Percentiles rank a stretch among this genome's conserved stretches.
These are phyloP conservation scores for Cryptococcus sp. DNA, from an alignment of 1,284 basidiomycete genomes.

Conservation along the genomic window DNA sequence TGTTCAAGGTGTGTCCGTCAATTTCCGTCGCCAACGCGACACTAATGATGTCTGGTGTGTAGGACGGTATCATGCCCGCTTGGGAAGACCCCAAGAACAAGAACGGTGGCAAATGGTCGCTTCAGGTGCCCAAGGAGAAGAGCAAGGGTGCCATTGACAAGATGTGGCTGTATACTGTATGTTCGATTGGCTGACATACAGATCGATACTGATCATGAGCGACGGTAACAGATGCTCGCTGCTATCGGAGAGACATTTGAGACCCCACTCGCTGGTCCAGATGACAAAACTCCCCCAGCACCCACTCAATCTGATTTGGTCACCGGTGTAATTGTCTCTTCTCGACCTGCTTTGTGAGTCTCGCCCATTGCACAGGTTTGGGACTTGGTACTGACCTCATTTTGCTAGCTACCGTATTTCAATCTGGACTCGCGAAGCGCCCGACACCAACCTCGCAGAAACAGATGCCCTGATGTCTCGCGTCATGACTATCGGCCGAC, in stretches of 20 bases:
- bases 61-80: constrained; percentile 92
- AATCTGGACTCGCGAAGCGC: constrained; percentile 91
- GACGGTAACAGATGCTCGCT: constrained; percentile 75
- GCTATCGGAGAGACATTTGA: constrained; percentile 97
- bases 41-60: constrained; percentile 9
- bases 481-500: constrained; percentile 71
- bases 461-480: constrained; percentile 61
- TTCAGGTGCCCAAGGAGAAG: constrained; percentile 96
- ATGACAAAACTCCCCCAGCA: constrained; percentile 44
- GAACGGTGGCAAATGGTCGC: constrained; percentile 96
- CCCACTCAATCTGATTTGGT: constrained; percentile 63
- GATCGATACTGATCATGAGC: neutral
- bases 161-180: constrained; percentile 96
- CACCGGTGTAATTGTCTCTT: constrained; percentile 93
- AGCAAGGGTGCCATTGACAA: constrained; percentile 80
- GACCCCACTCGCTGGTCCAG: constrained; percentile 59
- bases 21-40: neutral
- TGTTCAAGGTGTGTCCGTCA: constrained; percentile 72
- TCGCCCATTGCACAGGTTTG: neutral
- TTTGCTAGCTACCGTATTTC: constrained; percentile 73
- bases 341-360: constrained; percentile 78
- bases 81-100: constrained; percentile 98
- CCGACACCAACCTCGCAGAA: constrained; percentile 52
- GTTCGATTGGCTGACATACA: constrained; percentile 29
- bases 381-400: neutral